Evolutionary conservation across 768 basidiomycete species (phyloP).

Genomic region (Boletales sp.): DNA sequence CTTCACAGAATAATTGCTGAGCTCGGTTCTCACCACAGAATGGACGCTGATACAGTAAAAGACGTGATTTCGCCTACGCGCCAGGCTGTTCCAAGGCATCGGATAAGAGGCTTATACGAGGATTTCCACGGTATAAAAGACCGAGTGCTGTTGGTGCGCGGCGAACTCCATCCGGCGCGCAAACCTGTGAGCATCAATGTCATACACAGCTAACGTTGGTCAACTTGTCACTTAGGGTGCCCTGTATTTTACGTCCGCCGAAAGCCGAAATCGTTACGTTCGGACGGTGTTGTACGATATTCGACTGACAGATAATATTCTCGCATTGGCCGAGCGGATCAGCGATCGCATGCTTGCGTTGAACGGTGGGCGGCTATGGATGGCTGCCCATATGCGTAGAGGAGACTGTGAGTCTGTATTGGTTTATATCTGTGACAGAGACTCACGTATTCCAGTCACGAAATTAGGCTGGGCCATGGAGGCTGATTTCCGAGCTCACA

Average conservation of each 20-base stretch:
- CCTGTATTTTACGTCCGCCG: constrained; percentile 32
- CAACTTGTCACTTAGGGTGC: constrained; percentile 25
- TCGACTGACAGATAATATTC: constrained; percentile 20
- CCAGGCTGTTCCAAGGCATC: constrained; percentile 31
- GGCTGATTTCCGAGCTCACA: constrained; percentile 28
- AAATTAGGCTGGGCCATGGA: constrained; percentile 35
- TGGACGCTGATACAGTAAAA: constrained; percentile 37
- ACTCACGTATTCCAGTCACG: constrained; percentile 20
- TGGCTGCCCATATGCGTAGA: constrained; percentile 44
- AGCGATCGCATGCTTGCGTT: constrained; percentile 29
- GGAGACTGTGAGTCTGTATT: constrained; percentile 36
- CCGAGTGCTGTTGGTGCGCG: constrained; percentile 38
- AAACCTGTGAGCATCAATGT: constrained; percentile 33
- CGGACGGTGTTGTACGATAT: constrained; percentile 32
- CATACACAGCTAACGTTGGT: neutral
- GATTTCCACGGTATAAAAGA: constrained; percentile 33
- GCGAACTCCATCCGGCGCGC: constrained; percentile 35
- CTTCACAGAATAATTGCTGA: neutral
- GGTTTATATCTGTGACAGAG: neutral
- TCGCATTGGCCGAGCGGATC: constrained; percentile 29
- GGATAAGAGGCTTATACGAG: constrained; percentile 37
- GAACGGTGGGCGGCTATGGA: constrained; percentile 35
- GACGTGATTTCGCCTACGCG: constrained; percentile 34
- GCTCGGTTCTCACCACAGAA: constrained; percentile 19
- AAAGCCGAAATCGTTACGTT: constrained; percentile 25